phyloP scores from a whole-genome alignment of 164 flowering plant genomes.

The Brasenia schreberi region DNA sequence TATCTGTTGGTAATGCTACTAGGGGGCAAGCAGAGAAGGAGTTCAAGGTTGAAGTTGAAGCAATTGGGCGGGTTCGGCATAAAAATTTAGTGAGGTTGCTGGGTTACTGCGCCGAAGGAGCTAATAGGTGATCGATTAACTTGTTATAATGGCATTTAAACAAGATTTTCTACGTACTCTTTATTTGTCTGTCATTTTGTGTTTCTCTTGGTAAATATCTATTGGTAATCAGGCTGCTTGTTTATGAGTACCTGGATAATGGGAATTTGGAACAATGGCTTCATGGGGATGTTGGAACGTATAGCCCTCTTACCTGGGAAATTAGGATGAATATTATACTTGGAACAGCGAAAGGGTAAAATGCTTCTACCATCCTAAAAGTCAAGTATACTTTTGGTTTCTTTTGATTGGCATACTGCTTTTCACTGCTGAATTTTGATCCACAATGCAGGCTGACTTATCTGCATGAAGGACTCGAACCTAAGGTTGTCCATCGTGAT shows the following conservation, averaged over 20 bases:
- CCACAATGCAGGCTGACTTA: conserved; percentile 65
- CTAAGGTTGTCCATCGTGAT: conserved; percentile 94
- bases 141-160: background rate
- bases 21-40: conserved; percentile 98
- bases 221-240: conserved; percentile 66
- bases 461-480: conserved; percentile 97
- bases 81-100: conserved; percentile 91
- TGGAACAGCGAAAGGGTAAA: conserved; percentile 93
- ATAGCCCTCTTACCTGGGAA: conserved; percentile 92
- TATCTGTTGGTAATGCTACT: background rate
- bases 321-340: conserved; percentile 75
- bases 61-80: conserved; percentile 95
- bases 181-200: background rate
- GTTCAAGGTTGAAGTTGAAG: conserved; percentile 91
- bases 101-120: conserved; percentile 96
- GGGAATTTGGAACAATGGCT: conserved; percentile 98
- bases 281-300: conserved; percentile 85
- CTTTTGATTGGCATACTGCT: background rate
- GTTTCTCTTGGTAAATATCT: background rate
- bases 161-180: background rate
- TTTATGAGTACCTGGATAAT: conserved; percentile 85
- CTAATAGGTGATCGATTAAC: conserved; percentile 52
- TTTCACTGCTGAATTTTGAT: background rate
- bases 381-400: background rate
- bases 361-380: background rate